These are phyloP conservation scores for Mucor irregularis DNA, from an alignment of 371 early-diverging fungal species.

Conservation along the genomic window DNA sequence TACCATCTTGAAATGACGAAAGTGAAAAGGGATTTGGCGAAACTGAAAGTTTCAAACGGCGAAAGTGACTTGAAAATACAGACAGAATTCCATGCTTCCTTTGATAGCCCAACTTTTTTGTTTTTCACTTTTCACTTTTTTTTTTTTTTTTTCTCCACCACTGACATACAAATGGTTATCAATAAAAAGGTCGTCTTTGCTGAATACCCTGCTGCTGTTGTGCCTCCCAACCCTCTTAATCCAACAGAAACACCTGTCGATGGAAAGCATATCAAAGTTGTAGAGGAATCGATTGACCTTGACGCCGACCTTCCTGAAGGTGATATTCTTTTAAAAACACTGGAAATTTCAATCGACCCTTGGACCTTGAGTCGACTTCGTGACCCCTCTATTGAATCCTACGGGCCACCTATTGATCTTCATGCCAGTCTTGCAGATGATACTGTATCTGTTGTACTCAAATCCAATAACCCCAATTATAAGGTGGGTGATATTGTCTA, in stretches of 20 bases:
- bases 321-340: constrained; percentile 52
- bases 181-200: background rate
- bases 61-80: too few relatives aligned
- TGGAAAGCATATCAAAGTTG: constrained; percentile 47
- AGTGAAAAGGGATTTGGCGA: too few relatives aligned
- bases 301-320: constrained; percentile 48
- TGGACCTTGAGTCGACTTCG: constrained; percentile 69
- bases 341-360: constrained; percentile 37
- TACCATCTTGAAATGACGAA: too few relatives aligned
- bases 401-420: constrained; percentile 50
- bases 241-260: too few relatives aligned
- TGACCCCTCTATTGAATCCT: constrained; percentile 40
- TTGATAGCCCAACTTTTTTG: too few relatives aligned
- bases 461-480: constrained; percentile 51
- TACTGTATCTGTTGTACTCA: constrained; percentile 62
- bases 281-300: constrained; percentile 36
- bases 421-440: constrained; percentile 57
- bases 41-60: too few relatives aligned
- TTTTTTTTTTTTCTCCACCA: too few relatives aligned
- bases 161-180: too few relatives aligned
- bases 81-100: too few relatives aligned
- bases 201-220: background rate
- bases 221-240: too few relatives aligned
- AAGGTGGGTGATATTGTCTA: constrained; percentile 62
- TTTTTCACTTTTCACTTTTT: too few relatives aligned